These are phyloP conservation scores for Lobulomyces angularis DNA, from an alignment of 192 early-diverging fungal species.

Conservation along the genomic window DNA sequence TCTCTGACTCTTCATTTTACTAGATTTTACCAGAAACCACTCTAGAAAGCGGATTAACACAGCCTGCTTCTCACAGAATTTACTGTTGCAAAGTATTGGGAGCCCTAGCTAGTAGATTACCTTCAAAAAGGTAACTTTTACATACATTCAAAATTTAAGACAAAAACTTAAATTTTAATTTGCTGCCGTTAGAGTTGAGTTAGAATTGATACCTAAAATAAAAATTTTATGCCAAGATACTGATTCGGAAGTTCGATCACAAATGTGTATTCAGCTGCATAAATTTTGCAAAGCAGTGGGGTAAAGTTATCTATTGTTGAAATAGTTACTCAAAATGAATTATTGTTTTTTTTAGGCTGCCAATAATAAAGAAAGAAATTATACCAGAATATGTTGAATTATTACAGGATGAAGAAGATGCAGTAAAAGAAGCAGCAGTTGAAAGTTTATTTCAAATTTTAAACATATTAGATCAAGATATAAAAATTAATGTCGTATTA, in stretches of 20 bases:
- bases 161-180: conserved; percentile 2
- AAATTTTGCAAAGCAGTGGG: conserved; percentile 22
- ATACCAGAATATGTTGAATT: conserved; percentile 35
- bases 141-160: not conserved
- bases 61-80: conserved; percentile 29
- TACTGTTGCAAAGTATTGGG: conserved; percentile 33
- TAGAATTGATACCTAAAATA: conserved; percentile 22
- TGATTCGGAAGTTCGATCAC: conserved; percentile 36
- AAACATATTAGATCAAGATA: conserved; percentile 27
- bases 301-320: conserved; percentile 5
- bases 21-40: conserved; percentile 28
- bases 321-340: conserved; percentile 7
- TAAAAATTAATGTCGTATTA: conserved; percentile 21
- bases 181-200: conserved; percentile 6
- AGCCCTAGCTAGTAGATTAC: conserved; percentile 17
- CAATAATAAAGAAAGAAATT: conserved; percentile 14
- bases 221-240: conserved; percentile 37
- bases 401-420: conserved; percentile 35
- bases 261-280: conserved; percentile 36
- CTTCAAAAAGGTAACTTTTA: conserved; percentile 18
- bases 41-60: conserved; percentile 21
- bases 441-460: conserved; percentile 23
- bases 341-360: conserved; percentile 7
- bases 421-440: conserved; percentile 29
- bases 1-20: not conserved